Percentiles rank a stretch among this genome's conserved stretches.
These are phyloP conservation scores for Monilinia fructigena DNA, from an alignment of 2,329 filamentous ascomycete genomes.

Conservation along the genomic window DNA sequence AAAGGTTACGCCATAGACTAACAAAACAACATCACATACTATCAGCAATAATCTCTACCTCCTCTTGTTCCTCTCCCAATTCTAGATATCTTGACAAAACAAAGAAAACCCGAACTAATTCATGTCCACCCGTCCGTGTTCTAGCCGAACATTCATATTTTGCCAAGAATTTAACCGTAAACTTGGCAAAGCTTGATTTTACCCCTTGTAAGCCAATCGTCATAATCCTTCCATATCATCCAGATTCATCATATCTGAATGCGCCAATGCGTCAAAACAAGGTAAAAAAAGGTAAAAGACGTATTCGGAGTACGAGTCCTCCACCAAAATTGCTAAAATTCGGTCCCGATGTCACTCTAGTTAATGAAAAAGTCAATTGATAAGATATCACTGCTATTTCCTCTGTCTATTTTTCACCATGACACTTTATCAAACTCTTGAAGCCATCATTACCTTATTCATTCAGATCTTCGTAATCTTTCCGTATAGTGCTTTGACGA, in stretches of 20 bases:
- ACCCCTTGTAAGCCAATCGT: slow-evolving; percentile 24
- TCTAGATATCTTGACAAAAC: too few relatives aligned
- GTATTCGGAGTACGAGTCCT: neutral
- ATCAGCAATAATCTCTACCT: too few relatives aligned
- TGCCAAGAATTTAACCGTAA: slow-evolving; percentile 6
- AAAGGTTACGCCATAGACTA: too few relatives aligned
- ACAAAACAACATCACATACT: too few relatives aligned
- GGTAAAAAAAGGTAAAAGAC: neutral
- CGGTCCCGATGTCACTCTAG: neutral
- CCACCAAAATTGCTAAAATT: neutral
- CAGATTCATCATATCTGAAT: neutral
- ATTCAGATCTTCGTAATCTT: slow-evolving; percentile 40
- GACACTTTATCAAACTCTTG: slow-evolving; percentile 24
- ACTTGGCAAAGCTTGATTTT: slow-evolving; percentile 34
- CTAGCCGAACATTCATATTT: neutral
- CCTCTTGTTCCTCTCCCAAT: too few relatives aligned
- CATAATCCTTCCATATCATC: slow-evolving; percentile 1
- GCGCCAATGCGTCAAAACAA: neutral
- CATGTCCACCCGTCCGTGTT: too few relatives aligned
- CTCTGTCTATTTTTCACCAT: slow-evolving; percentile 22
- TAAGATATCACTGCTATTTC: neutral
- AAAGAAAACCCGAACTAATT: too few relatives aligned
- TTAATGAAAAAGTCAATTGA: neutral
- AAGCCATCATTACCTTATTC: slow-evolving; percentile 30
- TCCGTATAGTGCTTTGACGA: slow-evolving; percentile 39